Evolutionary conservation across 164 flowering plant species (phyloP), one percentile per base, ranked within the genome.

Genomic region (Tetrastigma voinierianum): DNA sequence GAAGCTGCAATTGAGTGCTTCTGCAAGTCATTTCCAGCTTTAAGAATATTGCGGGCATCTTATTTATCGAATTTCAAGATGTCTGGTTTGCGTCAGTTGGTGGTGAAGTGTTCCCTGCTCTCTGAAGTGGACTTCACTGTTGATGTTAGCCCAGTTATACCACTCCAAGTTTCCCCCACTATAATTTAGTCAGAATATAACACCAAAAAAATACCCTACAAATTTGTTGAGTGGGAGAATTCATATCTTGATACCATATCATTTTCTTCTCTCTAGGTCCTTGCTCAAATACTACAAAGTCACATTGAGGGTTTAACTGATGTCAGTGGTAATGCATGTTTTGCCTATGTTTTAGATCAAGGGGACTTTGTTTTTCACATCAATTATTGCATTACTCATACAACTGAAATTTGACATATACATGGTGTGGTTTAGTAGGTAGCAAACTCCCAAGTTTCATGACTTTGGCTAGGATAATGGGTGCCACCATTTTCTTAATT

Each of bases 221-320:
- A 16, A 61, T 72, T 49, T 24, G 21, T 1, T 24, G 32, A 20
- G 13, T 7, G 43, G 68, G 45, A 17, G 16, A 32, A 54, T 64
- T 5, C n/a, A 48, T 60, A 21, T 61, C 54, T 46, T 65, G 40
- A 57, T 62, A 12, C 48, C 3, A 65, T 64, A 40, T 57, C 57
- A 13, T 40, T 47, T 55, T 57, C 24, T 46, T n/a, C 18, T 20
- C 24, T 47, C 71, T 4, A 65, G 75, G 60, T 49, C 69, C 21
- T 57, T 69, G 54, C 19, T 63, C 85, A 61, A 77, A 74, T 65
- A 66, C 87, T 45, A 76, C 83, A 65, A 86, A 77, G 62, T 91
- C 64, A 76, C 80, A 8, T 66, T 91, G 76, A 82, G 69, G 97
- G 97, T n/a, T 78, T 89, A 66, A 81, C 65, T 68, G 93, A 91